A percentile compares a stretch with the other conserved stretches of the same genome.
These are phyloP conservation scores for Diaporthe velutina DNA, from an alignment of 2,329 filamentous ascomycete genomes.

Conservation along the genomic window DNA sequence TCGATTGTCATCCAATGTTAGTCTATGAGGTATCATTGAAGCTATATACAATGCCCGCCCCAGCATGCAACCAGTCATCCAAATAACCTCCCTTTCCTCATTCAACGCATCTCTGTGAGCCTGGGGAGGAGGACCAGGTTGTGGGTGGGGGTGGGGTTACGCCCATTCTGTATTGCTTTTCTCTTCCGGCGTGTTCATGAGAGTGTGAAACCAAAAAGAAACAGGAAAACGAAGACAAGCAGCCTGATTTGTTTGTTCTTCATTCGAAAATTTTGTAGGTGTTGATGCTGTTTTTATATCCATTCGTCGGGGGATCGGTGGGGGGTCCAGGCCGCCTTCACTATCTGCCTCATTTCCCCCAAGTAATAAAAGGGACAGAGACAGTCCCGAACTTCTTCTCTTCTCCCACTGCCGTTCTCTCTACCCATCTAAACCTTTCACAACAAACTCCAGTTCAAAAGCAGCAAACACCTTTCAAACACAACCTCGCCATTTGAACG, in stretches of 20 bases:
- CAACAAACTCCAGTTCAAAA: slow-evolving; percentile 24
- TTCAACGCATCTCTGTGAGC: slow-evolving; percentile 1
- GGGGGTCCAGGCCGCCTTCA: background rate
- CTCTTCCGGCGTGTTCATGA: slow-evolving; percentile 28
- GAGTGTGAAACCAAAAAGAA: background rate
- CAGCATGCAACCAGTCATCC: slow-evolving; percentile 27
- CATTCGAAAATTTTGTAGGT: slow-evolving; percentile 6
- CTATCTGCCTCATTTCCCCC: background rate
- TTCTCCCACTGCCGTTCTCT: background rate
- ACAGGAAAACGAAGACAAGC: background rate
- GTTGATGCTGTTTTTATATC: slow-evolving; percentile 25
- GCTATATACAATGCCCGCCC: slow-evolving; percentile 39
- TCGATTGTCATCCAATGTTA: slow-evolving; percentile 39
- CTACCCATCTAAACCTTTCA: slow-evolving; percentile 26
- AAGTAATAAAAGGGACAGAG: background rate
- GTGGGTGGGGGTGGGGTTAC: background rate
- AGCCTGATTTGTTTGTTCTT: slow-evolving; percentile 20
- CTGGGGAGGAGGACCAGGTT: background rate
- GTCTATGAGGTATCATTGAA: slow-evolving; percentile 44
- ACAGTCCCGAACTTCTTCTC: background rate
- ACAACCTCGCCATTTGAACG: background rate
- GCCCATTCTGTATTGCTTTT: slow-evolving; percentile 15
- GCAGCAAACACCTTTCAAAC: background rate
- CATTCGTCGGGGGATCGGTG: background rate
- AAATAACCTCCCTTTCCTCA: background rate